Conservation (phyloP, 2,329 filamentous ascomycete genomes). For the Elsinoe ampelina region DNA sequence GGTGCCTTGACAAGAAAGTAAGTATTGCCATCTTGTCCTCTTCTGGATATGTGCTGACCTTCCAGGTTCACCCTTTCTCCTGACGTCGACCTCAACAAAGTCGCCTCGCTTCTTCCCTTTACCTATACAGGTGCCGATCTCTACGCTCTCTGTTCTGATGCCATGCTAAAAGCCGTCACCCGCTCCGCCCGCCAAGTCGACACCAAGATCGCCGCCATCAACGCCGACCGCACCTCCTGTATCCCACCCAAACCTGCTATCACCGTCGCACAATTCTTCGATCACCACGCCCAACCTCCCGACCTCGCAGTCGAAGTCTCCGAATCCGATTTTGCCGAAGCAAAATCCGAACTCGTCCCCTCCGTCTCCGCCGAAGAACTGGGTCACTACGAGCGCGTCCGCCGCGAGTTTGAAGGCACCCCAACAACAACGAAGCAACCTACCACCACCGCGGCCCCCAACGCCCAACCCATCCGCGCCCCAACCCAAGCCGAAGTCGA, state of each 20-base stretch:
- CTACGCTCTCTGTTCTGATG: conserved; percentile 93
- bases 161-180: conserved; percentile 97
- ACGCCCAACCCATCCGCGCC: not conserved
- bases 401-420: conserved; percentile 68
- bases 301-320: conserved; percentile 82
- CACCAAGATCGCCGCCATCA: conserved; percentile 65
- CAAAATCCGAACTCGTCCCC: conserved; percentile 78
- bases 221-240: conserved; percentile 33
- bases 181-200: conserved; percentile 79
- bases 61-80: conserved; percentile 65
- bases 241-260: conserved; percentile 41
- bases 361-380: conserved; percentile 89
- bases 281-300: conserved; percentile 73
- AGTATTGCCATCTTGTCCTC: conserved; percentile 29
- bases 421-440: conserved; percentile 35
- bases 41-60: not conserved
- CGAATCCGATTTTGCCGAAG: conserved; percentile 77
- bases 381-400: conserved; percentile 78
- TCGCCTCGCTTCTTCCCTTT: conserved; percentile 74
- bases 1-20: conserved; percentile 92
- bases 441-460: not conserved
- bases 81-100: conserved; percentile 60
- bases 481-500: conserved; percentile 6
- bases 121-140: conserved; percentile 97
- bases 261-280: conserved; percentile 89